Evolutionary conservation across 2,329 filamentous ascomycete species (phyloP).

Genomic region (Aspergillus cejpii): DNA sequence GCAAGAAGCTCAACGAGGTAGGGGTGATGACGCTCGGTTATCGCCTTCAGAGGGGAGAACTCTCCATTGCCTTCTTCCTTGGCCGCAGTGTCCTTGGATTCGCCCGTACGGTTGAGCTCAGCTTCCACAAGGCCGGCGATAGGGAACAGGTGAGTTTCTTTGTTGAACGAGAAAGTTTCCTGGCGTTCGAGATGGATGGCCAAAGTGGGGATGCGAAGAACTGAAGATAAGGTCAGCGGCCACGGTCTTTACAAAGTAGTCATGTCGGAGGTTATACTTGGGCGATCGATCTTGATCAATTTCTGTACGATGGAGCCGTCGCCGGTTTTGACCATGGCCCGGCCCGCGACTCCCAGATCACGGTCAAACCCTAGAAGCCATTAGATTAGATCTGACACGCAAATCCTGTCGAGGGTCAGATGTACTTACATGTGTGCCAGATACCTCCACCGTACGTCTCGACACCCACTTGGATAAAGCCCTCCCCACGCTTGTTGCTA

Average conservation of each 20-base stretch:
- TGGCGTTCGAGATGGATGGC: slow-evolving; percentile 90
- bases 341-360: slow-evolving; percentile 81
- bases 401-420: not conserved
- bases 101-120: slow-evolving; percentile 71
- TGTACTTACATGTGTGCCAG: slow-evolving; percentile 71
- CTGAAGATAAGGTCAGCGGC: slow-evolving; percentile 22
- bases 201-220: slow-evolving; percentile 85
- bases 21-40: slow-evolving; percentile 80
- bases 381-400: slow-evolving; percentile 14
- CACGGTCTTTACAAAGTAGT: not conserved
- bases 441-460: slow-evolving; percentile 95
- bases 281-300: slow-evolving; percentile 82
- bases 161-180: slow-evolving; percentile 85
- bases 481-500: slow-evolving; percentile 77
- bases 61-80: slow-evolving; percentile 43
- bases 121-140: slow-evolving; percentile 82
- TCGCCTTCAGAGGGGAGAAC: slow-evolving; percentile 69
- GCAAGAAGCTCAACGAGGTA: slow-evolving; percentile 81
- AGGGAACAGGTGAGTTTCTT: slow-evolving; percentile 91
- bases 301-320: slow-evolving; percentile 72
- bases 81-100: slow-evolving; percentile 32
- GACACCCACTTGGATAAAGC: slow-evolving; percentile 89
- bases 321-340: slow-evolving; percentile 70
- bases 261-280: slow-evolving; percentile 43
- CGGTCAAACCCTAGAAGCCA: slow-evolving; percentile 68